These are phyloP conservation scores for Gossypium trilobum DNA, from an alignment of 441 rosid genomes.

Conservation along the genomic window DNA sequence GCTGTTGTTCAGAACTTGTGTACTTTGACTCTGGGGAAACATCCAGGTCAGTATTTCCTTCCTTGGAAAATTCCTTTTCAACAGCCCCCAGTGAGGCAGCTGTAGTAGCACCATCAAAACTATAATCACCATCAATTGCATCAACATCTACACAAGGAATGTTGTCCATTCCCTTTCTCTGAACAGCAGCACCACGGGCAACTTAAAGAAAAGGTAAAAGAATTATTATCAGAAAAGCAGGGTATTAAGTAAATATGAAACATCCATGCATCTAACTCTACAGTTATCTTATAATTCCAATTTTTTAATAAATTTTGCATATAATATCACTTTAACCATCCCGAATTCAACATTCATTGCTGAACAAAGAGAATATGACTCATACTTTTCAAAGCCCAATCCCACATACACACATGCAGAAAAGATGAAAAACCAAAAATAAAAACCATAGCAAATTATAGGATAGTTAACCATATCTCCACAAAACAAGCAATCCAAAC, in stretches of 20 bases:
- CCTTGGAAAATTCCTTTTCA: conserved; percentile 22
- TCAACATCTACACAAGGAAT: conserved; percentile 33
- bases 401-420: not conserved
- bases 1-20: conserved; percentile 20
- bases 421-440: not conserved
- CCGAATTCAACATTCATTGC: not conserved
- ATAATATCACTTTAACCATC: not conserved
- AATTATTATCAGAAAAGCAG: not conserved
- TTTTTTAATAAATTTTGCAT: not conserved
- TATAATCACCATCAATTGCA: conserved; percentile 27
- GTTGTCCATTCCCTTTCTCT: conserved; percentile 22
- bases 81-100: conserved; percentile 10
- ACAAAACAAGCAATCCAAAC: not conserved
- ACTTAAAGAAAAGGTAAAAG: conserved; percentile 30
- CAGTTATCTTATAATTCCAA: not conserved
- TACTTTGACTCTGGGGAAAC: conserved; percentile 19
- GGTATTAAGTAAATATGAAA: not conserved
- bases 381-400: not conserved
- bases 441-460: not conserved
- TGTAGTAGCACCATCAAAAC: conserved; percentile 25
- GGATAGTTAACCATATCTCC: not conserved
- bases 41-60: conserved; percentile 23
- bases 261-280: not conserved
- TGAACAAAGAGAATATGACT: not conserved
- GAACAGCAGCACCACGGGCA: conserved; percentile 28